Evolutionary conservation across 2,329 filamentous ascomycete genomes (phyloP).

Genomic region (Cercospora berteroae): DNA sequence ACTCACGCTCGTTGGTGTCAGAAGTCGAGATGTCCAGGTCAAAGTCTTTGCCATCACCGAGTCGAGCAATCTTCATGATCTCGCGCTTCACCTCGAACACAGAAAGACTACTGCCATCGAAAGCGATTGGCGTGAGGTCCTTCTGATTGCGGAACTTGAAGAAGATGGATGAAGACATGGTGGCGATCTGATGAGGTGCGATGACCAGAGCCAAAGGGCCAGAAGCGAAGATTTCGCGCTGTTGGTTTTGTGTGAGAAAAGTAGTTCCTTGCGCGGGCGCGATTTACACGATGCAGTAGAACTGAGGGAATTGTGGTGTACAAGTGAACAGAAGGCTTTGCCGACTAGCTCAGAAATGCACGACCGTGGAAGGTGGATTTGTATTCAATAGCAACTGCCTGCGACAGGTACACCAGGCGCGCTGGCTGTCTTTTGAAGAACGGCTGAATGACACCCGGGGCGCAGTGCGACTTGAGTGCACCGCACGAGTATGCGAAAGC

Average conservation of each 20-base stretch:
- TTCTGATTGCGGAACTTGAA: constrained; percentile 99
- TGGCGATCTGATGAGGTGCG: constrained; percentile 37
- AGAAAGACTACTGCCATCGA: constrained; percentile 95
- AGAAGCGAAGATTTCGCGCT: constrained; percentile 10
- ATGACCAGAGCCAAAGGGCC: constrained; percentile 9
- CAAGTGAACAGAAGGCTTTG: constrained; percentile 28
- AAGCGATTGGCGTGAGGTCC: constrained; percentile 89
- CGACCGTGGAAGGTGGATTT: constrained; percentile 31
- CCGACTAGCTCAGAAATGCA: constrained; percentile 30
- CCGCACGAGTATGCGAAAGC: constrained; percentile 18
- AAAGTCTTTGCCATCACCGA: constrained; percentile 95
- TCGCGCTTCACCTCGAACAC: constrained; percentile 99
- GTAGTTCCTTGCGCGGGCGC: constrained; percentile 18
- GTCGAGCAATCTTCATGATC: constrained; percentile 89
- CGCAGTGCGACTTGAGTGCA: constrained; percentile 20
- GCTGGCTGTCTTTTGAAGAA: constrained; percentile 20
- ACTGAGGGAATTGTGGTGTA: constrained; percentile 28
- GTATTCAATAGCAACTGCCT: constrained; percentile 35
- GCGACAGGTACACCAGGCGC: constrained; percentile 26
- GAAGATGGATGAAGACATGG: constrained; percentile 95
- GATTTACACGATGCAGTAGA: constrained; percentile 17
- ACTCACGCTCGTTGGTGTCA: constrained; percentile 83
- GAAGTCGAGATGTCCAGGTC: constrained; percentile 93
- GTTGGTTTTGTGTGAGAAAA: constrained; percentile 13
- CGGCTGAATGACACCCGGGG: constrained; percentile 13